Base-by-base conservation (phyloP, 805 yeast genomes). In the Scheffersomyces amazonensis region DNA sequence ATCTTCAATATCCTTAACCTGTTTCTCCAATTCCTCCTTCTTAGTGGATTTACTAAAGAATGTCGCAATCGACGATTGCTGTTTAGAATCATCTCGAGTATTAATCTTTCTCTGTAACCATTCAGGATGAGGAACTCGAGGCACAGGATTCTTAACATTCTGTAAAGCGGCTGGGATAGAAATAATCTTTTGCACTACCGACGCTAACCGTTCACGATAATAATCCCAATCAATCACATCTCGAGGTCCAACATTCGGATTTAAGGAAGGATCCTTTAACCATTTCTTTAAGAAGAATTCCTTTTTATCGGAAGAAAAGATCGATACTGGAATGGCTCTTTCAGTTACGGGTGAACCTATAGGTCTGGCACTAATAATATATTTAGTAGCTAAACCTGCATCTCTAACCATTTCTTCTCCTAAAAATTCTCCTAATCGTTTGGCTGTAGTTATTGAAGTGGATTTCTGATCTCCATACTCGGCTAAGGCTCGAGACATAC, bases 161-260 rank as follows among this genome's bases (percentile, higher is more conserved):
- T 93, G 99, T 38, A 91, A 69, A 5, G 97, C 98, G 4, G 99
- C 99, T 2, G 99, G 99, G 48, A 93, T 91, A 0, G 96, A 85
- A 49, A 93, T 87, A 51, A 93, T 88, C 62, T 95, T 93, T 58
- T 90, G 96, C 31, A 95, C 81, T 5, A 90, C 96, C 2, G 96
- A 88, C 0, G 91, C 95, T 24, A 93, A 72, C 52, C 99, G 79
- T 52, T 88, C 96, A 45, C 82, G 74, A 56, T 93, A 93, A 56
- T 93, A 93, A 16, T 68, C 79, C 99, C 99, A 93, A 60, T 93
- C 98, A 43, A 93, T 76, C 36, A 93, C 84, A 15, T 78, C 75
- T 52, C 98, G 73, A 3, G 96, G 95, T 59, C 91, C 97, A 55
- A 87, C 87, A 34, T 81, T 78, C 3, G 80, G 85, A 13, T 3